Evolutionary conservation across 148 eudicot species (phyloP), one percentile per base, ranked within the genome.

Genomic region (Silene latifolia): DNA sequence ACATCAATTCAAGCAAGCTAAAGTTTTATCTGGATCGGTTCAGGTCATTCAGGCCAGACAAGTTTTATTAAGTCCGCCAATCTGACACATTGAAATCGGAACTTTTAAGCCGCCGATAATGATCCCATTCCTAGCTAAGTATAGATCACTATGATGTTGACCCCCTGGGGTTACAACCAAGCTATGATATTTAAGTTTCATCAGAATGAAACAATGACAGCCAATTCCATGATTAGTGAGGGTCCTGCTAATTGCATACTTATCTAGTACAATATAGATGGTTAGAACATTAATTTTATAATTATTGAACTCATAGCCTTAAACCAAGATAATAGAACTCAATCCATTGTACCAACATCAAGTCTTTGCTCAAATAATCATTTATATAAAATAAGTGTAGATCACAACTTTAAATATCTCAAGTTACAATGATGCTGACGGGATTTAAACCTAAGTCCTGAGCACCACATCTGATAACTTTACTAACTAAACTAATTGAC

Each of bases 161-260:
- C 46, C 42, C 63, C 5, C 17, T 46, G 54, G 72, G 29, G 63
- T 78, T 44, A 32, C 62, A 48, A 11, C 59, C 73, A 79, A 68
- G 69, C 58, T 61, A 74, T 60, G 72, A 62, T 51, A 39, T 15
- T 51, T 8, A 35, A 66, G 69, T 66, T 66, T 35, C 76, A 56
- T 74, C 74, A 74, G 27, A 19, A 35, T 35, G 65, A 79, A 74
- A 69, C n/a, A 64, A 62, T 60, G 51, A 69, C 42, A 51, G 39
- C 24, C 17, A 51, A 69, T 44, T 63, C 72, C 78, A 79, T 79
- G 51, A 80, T 80, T 75, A 80, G 35, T 32, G 42, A 64, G 66
- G 60, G 67, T 63, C 74, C 66, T 56, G 54, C 75, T 74, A 71
- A 74, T 58, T 42, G 29, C 56, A 66, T 71, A 56, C 72, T 76